Evolutionary conservation across 805 yeast genomes (phyloP).

Genomic region (Ogataea henricii): DNA sequence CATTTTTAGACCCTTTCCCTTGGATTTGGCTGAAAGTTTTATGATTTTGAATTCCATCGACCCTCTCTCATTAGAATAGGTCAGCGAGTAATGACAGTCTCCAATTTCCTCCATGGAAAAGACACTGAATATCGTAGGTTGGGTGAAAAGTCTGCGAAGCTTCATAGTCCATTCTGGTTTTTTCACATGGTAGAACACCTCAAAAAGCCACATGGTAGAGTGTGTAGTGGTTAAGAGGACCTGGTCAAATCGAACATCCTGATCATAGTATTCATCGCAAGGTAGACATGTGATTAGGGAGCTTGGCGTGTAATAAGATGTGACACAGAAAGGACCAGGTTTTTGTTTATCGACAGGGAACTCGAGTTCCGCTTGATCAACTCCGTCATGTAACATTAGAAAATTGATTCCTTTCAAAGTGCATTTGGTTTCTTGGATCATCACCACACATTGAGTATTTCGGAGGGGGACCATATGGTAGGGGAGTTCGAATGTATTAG

Average conservation of each 20-base stretch:
- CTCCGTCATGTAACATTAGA: slow-evolving; percentile 30
- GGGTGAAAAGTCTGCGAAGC: slow-evolving; percentile 25
- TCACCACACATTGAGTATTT: slow-evolving; percentile 27
- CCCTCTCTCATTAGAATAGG: slow-evolving; percentile 30
- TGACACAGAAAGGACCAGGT: slow-evolving; percentile 11
- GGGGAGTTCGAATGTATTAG: slow-evolving; percentile 33
- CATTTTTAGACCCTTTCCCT: slow-evolving; percentile 19
- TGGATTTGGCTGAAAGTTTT: slow-evolving; percentile 13
- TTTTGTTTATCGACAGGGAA: slow-evolving; percentile 12
- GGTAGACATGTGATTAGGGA: slow-evolving; percentile 19
- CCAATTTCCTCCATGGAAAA: slow-evolving; percentile 29
- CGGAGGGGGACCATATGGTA: slow-evolving; percentile 27
- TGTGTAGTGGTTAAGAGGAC: slow-evolving; percentile 27
- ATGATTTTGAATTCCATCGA: slow-evolving; percentile 26
- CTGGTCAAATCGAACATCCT: slow-evolving; percentile 28
- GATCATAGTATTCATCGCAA: slow-evolving; percentile 21
- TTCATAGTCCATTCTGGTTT: slow-evolving; percentile 21
- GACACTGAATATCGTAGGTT: slow-evolving; percentile 21
- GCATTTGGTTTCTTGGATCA: slow-evolving; percentile 29
- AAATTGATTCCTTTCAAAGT: slow-evolving; percentile 28
- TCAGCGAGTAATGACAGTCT: slow-evolving; percentile 18
- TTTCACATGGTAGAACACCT: slow-evolving; percentile 24
- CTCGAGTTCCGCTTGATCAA: slow-evolving; percentile 22
- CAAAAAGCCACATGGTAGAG: slow-evolving; percentile 29
- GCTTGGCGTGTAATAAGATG: slow-evolving; percentile 30